phyloP scores from a whole-genome alignment of 2,329 filamentous ascomycete genomes.

The Byssothecium circinans region DNA sequence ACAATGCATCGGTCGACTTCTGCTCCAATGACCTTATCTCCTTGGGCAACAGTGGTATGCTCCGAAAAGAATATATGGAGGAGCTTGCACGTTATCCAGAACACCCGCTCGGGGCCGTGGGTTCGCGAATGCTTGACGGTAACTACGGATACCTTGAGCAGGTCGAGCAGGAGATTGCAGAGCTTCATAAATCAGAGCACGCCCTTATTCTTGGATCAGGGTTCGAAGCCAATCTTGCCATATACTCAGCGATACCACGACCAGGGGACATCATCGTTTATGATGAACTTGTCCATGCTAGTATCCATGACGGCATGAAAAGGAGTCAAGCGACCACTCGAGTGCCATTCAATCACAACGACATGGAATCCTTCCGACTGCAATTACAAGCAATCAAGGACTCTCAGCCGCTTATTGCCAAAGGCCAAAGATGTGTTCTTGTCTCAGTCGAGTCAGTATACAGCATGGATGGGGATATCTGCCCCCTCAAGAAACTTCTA shows the following conservation, averaged over 20 bases:
- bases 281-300: constrained; percentile 72
- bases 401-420: constrained; percentile 17
- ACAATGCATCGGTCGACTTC: constrained; percentile 50
- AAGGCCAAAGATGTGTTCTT: constrained; percentile 34
- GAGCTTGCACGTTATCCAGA: constrained; percentile 42
- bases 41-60: constrained; percentile 48
- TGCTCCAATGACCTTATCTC: constrained; percentile 64
- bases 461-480: constrained; percentile 79
- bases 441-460: constrained; percentile 51
- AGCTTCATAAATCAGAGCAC: constrained; percentile 58
- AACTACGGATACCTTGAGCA: constrained; percentile 60
- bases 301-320: constrained; percentile 73
- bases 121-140: constrained; percentile 63
- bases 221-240: constrained; percentile 46
- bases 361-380: constrained; percentile 36
- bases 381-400: constrained; percentile 43
- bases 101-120: constrained; percentile 56
- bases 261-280: constrained; percentile 73
- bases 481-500: constrained; percentile 63
- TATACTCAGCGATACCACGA: constrained; percentile 41
- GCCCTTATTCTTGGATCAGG: constrained; percentile 59
- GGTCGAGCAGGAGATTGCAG: constrained; percentile 58
- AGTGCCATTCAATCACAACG: constrained; percentile 60
- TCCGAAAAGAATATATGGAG: constrained; percentile 51
- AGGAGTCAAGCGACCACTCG: constrained; percentile 55